phyloP scores from a whole-genome alignment of 768 basidiomycete genomes.

The Clavulina sp. region DNA sequence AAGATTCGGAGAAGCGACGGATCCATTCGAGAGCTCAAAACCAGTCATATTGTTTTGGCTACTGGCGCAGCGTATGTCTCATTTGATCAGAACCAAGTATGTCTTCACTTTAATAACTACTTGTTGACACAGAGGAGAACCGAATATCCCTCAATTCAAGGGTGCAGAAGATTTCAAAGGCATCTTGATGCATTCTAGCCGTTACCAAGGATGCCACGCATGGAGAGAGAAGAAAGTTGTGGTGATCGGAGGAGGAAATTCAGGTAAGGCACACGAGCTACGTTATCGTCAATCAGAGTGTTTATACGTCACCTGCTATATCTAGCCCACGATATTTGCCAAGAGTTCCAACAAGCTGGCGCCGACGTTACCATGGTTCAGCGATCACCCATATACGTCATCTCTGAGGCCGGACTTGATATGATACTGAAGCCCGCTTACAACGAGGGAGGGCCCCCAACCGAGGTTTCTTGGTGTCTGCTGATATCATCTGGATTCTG shows the following conservation, averaged over 20 bases:
- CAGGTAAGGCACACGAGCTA: not conserved
- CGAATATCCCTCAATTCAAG: slow-evolving; percentile 6
- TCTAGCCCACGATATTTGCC: not conserved
- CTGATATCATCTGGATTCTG: too few relatives aligned
- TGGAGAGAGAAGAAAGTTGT: slow-evolving; percentile 20
- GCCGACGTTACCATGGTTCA: slow-evolving; percentile 19
- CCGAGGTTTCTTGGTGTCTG: not conserved
- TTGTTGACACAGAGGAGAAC: not conserved
- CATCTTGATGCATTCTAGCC: slow-evolving; percentile 16
- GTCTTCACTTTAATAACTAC: not conserved
- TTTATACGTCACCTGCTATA: not conserved
- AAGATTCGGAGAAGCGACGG: not conserved
- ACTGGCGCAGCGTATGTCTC: not conserved
- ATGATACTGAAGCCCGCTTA: not conserved
- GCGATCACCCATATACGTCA: slow-evolving; percentile 18
- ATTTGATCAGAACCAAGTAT: not conserved
- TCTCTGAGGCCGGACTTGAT: slow-evolving; percentile 1
- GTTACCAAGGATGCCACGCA: slow-evolving; percentile 13
- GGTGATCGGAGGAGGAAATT: slow-evolving; percentile 16
- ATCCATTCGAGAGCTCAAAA: not conserved
- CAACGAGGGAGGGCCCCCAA: not conserved
- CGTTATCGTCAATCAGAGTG: not conserved
- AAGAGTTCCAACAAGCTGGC: slow-evolving; percentile 15
- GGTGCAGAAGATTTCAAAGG: slow-evolving; percentile 18
- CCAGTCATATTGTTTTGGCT: not conserved